Conservation (phyloP, 148 eudicot genomes). For the Euryodendron excelsum region DNA sequence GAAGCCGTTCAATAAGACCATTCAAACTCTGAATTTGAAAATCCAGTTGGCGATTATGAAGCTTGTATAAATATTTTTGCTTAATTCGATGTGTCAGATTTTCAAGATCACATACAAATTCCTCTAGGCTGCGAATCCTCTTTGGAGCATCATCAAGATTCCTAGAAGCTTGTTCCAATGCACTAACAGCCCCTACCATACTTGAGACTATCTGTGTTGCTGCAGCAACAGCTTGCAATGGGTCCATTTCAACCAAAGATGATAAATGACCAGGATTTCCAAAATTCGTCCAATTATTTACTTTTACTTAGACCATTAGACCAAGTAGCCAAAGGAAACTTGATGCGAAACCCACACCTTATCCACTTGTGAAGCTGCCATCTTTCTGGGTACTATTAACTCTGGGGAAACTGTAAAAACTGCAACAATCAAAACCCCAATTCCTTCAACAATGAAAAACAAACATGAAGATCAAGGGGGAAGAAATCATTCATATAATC, state of each 20-base stretch:
- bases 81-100: slow-evolving; percentile 4
- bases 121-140: slow-evolving; percentile 14
- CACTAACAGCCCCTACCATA: slow-evolving; percentile 13
- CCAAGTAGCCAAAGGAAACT: not conserved
- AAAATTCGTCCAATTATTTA: not conserved
- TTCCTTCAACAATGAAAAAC: not conserved
- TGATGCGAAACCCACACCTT: not conserved
- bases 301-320: not conserved
- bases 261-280: not conserved
- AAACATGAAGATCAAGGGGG: not conserved
- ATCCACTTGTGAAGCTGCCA: not conserved
- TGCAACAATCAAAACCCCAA: not conserved
- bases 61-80: slow-evolving; percentile 19
- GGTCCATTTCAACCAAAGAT: slow-evolving; percentile 5
- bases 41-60: slow-evolving; percentile 11
- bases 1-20: slow-evolving; percentile 6
- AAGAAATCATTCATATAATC: not conserved
- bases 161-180: slow-evolving; percentile 20
- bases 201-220: slow-evolving; percentile 20
- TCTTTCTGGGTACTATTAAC: not conserved
- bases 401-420: not conserved
- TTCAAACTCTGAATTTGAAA: slow-evolving; percentile 13
- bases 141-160: slow-evolving; percentile 19
- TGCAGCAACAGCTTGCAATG: slow-evolving; percentile 11
- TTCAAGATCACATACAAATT: slow-evolving; percentile 19